Percentiles rank a stretch among this genome's conserved stretches.
Conservation (phyloP, 1,284 basidiomycete species). For the Trametes polyzona region DNA sequence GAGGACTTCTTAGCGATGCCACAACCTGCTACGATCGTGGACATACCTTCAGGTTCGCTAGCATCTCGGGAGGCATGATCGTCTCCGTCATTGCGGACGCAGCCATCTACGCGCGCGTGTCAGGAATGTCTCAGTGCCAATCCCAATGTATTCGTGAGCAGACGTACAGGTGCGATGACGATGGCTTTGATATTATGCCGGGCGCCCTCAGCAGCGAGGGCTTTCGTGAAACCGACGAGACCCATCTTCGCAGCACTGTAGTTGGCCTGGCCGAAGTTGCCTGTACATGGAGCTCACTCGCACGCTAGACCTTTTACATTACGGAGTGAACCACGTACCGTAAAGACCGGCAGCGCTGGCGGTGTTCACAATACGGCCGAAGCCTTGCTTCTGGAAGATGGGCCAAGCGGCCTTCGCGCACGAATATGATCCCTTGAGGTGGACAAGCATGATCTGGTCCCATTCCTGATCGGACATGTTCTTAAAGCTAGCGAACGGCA, state of each 20-base stretch:
- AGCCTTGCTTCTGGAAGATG: slow-evolving; percentile 93
- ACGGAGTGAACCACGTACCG: slow-evolving; percentile 47
- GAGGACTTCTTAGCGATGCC: neutral
- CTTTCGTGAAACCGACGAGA: slow-evolving; percentile 89
- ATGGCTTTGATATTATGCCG: slow-evolving; percentile 94
- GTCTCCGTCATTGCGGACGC: slow-evolving; percentile 95
- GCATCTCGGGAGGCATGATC: slow-evolving; percentile 96
- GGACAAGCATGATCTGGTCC: slow-evolving; percentile 88
- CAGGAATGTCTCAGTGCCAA: neutral
- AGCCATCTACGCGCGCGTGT: slow-evolving; percentile 62
- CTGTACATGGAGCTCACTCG: slow-evolving; percentile 41
- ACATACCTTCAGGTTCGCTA: slow-evolving; percentile 82
- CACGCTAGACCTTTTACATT: neutral
- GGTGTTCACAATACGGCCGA: slow-evolving; percentile 92
- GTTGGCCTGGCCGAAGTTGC: slow-evolving; percentile 97
- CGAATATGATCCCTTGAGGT: slow-evolving; percentile 94
- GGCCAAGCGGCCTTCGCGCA: slow-evolving; percentile 98
- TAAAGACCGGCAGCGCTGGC: slow-evolving; percentile 87
- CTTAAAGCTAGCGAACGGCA: slow-evolving; percentile 64
- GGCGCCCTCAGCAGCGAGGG: slow-evolving; percentile 87
- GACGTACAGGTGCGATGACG: slow-evolving; percentile 85
- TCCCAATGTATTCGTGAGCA: neutral
- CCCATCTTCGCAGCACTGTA: slow-evolving; percentile 92
- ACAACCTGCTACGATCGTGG: neutral
- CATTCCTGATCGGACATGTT: slow-evolving; percentile 92